These are phyloP conservation scores for Ustilago lituana DNA, from an alignment of 1,284 basidiomycete species.

Conservation along the genomic window DNA sequence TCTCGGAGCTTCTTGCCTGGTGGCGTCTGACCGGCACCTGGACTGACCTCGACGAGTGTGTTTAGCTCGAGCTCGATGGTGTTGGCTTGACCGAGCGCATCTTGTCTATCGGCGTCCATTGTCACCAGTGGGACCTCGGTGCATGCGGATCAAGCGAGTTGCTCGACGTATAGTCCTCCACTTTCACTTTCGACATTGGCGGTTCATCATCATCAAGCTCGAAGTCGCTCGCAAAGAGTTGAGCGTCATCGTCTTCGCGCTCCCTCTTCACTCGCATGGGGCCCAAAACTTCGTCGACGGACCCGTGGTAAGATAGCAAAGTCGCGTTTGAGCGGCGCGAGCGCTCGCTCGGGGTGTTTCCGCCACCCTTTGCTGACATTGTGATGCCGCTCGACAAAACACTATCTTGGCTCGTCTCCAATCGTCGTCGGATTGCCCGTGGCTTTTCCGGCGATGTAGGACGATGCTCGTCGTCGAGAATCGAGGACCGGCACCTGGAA, in stretches of 20 bases:
- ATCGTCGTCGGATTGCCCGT: background rate
- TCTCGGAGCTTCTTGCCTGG: too few species aligned
- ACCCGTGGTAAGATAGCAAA: background rate
- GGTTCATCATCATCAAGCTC: too few species aligned
- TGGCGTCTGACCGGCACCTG: background rate
- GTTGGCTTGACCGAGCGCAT: background rate
- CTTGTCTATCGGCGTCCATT: background rate
- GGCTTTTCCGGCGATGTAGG: background rate
- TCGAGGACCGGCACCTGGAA: conserved; percentile 4
- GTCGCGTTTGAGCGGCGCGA: background rate
- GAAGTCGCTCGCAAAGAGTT: background rate
- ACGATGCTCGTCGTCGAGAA: background rate
- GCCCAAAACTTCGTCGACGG: background rate
- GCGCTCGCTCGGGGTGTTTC: background rate
- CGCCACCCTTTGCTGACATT: background rate
- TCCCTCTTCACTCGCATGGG: conserved; percentile 10
- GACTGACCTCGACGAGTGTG: background rate
- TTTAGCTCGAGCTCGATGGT: conserved; percentile 1
- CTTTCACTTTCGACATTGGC: too few species aligned
- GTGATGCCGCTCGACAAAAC: background rate
- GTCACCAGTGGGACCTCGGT: too few species aligned
- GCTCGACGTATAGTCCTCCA: too few species aligned
- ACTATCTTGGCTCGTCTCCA: background rate
- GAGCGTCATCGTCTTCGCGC: conserved; percentile 4
- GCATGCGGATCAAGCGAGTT: too few species aligned